phyloP scores from a whole-genome alignment of 306 rosid species.

The Cicer bijugum region DNA sequence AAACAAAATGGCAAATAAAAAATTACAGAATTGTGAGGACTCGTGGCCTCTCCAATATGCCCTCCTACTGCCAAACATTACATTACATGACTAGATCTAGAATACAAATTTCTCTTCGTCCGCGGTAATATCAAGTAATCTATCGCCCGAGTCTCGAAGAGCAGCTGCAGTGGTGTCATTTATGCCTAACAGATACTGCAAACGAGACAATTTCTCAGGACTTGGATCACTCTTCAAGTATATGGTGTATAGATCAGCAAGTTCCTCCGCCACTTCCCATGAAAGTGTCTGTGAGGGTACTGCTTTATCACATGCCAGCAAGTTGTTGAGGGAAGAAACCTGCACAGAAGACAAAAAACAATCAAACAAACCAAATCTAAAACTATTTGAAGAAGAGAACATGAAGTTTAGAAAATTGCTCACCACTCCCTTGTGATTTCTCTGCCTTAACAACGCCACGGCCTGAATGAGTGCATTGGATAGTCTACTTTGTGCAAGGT shows the following conservation, averaged over 20 bases:
- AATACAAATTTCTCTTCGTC: constrained; percentile 93
- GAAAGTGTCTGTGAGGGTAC: constrained; percentile 48
- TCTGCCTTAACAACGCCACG: constrained; percentile 82
- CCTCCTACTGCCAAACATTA: constrained; percentile 41
- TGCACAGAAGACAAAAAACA: constrained; percentile 40
- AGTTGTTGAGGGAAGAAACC: constrained; percentile 59
- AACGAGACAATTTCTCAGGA: constrained; percentile 77
- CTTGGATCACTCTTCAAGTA: constrained; percentile 70
- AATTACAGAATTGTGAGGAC: constrained; percentile 24
- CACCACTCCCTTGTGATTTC: constrained; percentile 85
- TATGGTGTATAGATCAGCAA: constrained; percentile 74
- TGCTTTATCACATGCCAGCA: constrained; percentile 62
- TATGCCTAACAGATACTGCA: constrained; percentile 90
- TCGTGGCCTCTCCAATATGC: constrained; percentile 40
- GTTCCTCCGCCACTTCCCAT: constrained; percentile 76
- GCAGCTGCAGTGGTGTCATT: constrained; percentile 74
- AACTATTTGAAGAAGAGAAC: constrained; percentile 6
- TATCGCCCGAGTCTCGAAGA: constrained; percentile 71
- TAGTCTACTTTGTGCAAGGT: constrained; percentile 78
- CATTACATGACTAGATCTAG: constrained; percentile 60
- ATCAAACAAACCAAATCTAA: constrained; percentile 12
- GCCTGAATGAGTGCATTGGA: constrained; percentile 91
- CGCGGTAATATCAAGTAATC: constrained; percentile 51
- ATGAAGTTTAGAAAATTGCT: constrained; percentile 12
- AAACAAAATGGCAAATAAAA: constrained; percentile 38